These are phyloP conservation scores for Trichodelitschia bisporula DNA, from an alignment of 495 filamentous ascomycete species.

Conservation along the genomic window DNA sequence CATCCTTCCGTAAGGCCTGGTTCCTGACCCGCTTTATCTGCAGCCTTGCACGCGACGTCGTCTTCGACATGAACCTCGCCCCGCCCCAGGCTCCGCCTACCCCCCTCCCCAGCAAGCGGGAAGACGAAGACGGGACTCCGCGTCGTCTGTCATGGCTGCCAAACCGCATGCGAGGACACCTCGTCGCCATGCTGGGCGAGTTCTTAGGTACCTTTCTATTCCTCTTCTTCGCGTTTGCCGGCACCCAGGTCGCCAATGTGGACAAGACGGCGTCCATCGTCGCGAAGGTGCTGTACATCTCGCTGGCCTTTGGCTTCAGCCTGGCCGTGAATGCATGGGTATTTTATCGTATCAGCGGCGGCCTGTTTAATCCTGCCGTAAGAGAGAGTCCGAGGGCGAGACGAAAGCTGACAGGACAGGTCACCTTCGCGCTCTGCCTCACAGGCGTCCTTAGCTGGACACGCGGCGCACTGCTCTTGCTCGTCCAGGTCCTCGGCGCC, in stretches of 20 bases:
- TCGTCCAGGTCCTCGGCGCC: constrained; percentile 30
- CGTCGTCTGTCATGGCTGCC: background rate
- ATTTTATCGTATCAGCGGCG: constrained; percentile 15
- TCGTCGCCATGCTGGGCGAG: constrained; percentile 9
- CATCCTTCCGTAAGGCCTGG: no score
- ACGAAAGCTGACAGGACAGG: no score
- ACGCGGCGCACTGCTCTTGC: constrained; percentile 24
- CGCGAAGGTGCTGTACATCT: constrained; percentile 16
- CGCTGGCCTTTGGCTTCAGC: constrained; percentile 14
- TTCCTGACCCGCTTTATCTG: no score
- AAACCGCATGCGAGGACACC: constrained; percentile 1
- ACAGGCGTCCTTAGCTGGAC: constrained; percentile 27
- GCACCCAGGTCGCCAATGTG: constrained; percentile 5
- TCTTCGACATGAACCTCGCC: no score
- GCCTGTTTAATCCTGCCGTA: constrained; percentile 14
- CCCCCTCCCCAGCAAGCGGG: no score
- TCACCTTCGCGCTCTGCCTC: background rate
- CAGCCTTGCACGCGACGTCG: no score
- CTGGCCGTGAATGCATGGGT: constrained; percentile 18
- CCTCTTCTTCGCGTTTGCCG: constrained; percentile 12
- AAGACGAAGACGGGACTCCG: no score
- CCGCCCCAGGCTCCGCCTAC: no score
- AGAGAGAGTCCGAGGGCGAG: no score
- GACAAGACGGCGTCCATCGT: no score
- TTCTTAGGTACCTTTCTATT: constrained; percentile 12